Evolutionary conservation across 225 moss, liverwort and hornwort genomes (phyloP).

Genomic region (Marchantia paleacea): DNA sequence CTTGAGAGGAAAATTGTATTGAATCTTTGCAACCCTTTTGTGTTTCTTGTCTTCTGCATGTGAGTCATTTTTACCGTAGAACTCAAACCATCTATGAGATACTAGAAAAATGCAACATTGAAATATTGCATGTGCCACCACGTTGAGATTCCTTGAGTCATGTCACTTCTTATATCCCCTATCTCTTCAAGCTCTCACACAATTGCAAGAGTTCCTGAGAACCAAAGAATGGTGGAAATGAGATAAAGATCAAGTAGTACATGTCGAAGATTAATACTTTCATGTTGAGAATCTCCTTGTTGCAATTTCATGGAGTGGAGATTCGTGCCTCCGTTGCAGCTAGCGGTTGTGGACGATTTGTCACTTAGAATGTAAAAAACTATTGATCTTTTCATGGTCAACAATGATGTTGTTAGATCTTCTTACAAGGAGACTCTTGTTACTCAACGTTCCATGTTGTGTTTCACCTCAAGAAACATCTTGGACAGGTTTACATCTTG

Average conservation of each 20-base stretch:
- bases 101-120: no score
- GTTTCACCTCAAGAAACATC: background rate
- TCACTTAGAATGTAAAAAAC: constrained; percentile 61
- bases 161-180: no score
- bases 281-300: constrained; percentile 48
- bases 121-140: no score
- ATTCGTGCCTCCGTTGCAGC: constrained; percentile 49
- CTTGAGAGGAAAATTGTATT: no score
- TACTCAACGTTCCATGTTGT: background rate
- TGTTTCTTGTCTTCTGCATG: no score
- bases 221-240: no score
- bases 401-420: constrained; percentile 57
- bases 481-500: no score
- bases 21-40: no score
- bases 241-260: background rate
- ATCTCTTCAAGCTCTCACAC: background rate
- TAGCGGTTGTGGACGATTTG: constrained; percentile 63
- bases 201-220: constrained; percentile 3
- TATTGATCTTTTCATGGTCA: constrained; percentile 76
- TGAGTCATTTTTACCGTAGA: no score
- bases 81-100: no score
- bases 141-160: no score
- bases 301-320: constrained; percentile 76
- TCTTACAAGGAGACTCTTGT: constrained; percentile 3
- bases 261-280: background rate